Evolutionary conservation across 768 basidiomycete species (phyloP), one percentile per base, ranked within the genome.

Genomic region (Mycena alexandri): DNA sequence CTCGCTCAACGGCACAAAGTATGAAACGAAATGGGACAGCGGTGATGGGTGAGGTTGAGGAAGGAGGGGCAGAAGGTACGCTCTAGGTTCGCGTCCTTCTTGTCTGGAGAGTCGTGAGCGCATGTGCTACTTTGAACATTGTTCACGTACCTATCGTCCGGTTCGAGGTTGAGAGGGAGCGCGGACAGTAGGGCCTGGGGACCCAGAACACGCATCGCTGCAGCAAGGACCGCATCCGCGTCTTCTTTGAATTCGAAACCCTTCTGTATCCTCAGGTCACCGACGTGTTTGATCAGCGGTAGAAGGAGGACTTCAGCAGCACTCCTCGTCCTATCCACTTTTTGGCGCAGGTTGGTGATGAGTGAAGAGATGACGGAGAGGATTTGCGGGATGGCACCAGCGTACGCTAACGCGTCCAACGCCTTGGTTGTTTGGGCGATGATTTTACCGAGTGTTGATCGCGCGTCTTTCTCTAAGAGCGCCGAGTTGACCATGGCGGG

Each of bases 1-100:
- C 78, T 98, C 96, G 53, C 96, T 98, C 54, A 99, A 80, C 19
- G 97, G 97, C 10, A 99, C 92, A 72, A 99, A 98, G 78, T 93
- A 94, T 3, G 88, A 86, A 38, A 94, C 85, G 74, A 99, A 99
- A 80, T 97, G 96, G 0, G 81, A 80, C 52, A 99, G 82, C 1
- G 90, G 91, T 3, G 96, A 92, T 2, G 91, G 85, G 76, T 98
- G 92, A 4, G 91, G 87, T 34, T 93, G 88, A 14, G 90, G 79
- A 56, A 99, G 87, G 61, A 98, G 84, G 3, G 98, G 96, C 8
- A 99, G 86, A 46, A 99, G 85, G 82, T 92, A 98, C 14, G 96
- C 98, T 56, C 94, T 90, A 14, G 96, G 95, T 71, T 95, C 93
- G 41, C 83, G 84, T 52, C 90, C 90, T n/a, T 88, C 83, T 80